Conservation (phyloP, 176 grass and related monocot species). For the Paspalum vaginatum region DNA sequence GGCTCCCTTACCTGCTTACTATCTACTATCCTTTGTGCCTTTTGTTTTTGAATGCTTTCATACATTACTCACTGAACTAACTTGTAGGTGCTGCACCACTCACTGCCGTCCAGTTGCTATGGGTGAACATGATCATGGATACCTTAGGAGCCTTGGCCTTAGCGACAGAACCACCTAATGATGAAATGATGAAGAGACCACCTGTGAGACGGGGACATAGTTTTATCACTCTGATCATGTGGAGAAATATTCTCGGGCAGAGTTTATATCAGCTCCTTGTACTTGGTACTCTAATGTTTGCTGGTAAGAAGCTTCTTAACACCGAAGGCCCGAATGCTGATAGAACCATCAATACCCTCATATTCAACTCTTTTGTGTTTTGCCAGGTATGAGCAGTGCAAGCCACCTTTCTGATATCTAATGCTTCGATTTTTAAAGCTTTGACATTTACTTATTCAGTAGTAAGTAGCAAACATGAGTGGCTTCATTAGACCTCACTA, state of each 20-base stretch:
- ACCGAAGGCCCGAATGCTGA: constrained; percentile 57
- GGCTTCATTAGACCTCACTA: neutral
- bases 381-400: constrained; percentile 66
- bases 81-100: constrained; percentile 72
- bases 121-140: constrained; percentile 99
- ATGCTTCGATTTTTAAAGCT: neutral
- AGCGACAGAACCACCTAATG: constrained; percentile 79
- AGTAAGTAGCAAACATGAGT: neutral
- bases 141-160: constrained; percentile 91
- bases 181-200: constrained; percentile 71
- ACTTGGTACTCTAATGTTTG: constrained; percentile 68
- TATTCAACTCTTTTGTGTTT: constrained; percentile 95
- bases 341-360: constrained; percentile 74
- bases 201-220: constrained; percentile 63
- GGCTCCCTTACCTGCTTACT: neutral
- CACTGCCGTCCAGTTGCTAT: constrained; percentile 93
- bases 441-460: neutral
- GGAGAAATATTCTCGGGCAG: constrained; percentile 96
- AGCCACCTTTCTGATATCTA: neutral
- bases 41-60: constrained; percentile 2
- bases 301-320: constrained; percentile 66
- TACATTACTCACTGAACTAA: constrained; percentile 11
- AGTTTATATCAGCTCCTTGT: constrained; percentile 79
- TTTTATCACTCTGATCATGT: constrained; percentile 83
- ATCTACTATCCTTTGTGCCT: neutral